Conservation (phyloP, 2,329 filamentous ascomycete genomes). For the Colletotrichum sp. region DNA sequence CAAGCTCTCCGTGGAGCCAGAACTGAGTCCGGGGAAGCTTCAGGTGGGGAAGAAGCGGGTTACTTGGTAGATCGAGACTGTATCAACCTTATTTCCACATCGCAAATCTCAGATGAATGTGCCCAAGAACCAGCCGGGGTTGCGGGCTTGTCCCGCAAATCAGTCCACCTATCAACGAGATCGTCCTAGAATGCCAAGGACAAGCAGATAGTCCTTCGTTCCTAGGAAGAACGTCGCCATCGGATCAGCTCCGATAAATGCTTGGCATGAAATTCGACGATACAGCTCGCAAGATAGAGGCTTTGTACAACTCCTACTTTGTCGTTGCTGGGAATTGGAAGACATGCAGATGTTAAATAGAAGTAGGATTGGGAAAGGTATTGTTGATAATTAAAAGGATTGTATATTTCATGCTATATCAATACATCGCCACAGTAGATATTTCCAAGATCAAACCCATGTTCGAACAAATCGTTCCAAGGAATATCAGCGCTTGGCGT, state of each 20-base stretch:
- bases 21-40: background rate
- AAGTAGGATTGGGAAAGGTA: no score
- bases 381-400: background rate
- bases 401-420: background rate
- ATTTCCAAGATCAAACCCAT: slow-evolving; percentile 3
- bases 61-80: background rate
- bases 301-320: no score
- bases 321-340: no score
- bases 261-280: background rate
- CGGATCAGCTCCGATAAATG: background rate
- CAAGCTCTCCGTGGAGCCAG: background rate
- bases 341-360: no score
- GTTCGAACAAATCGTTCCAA: slow-evolving; percentile 7
- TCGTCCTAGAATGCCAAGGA: background rate
- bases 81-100: background rate
- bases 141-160: background rate
- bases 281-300: background rate
- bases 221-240: background rate
- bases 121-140: background rate
- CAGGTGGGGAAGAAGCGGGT: background rate
- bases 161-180: background rate
- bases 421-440: background rate
- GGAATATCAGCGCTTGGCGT: slow-evolving; percentile 6
- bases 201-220: background rate
- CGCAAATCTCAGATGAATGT: background rate